Evolutionary conservation across 805 yeast genomes (phyloP), one percentile per base, ranked within the genome.

Genomic region (Yarrowia alimentaria): DNA sequence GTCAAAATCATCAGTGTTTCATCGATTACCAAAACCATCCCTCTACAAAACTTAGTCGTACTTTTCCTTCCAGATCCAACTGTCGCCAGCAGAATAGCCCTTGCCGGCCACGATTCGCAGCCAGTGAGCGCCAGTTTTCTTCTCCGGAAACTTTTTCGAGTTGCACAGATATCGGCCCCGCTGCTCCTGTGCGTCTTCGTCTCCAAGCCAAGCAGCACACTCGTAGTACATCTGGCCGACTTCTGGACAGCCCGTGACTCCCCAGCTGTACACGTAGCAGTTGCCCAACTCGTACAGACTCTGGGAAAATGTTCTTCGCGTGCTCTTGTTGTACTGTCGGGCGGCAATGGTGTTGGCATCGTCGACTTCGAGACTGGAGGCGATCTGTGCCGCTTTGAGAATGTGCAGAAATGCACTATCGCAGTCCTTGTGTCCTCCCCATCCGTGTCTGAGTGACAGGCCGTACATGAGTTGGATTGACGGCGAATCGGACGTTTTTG

Each of bases 51-150:
- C n/a, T n/a, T 18, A 6, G n/a, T 43, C 37, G 7, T 43, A 43
- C 37, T 43, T 43, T 3, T 43, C 50, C 18, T 43, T 43, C 50
- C 50, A 43, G 6, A 43, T 30, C 50, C 50, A 43, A 43, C 50
- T 43, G 10, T 43, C 50, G 6, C 50, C 50, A 0, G 50, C 50
- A 1, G 50, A 43, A 22, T 43, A 37, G 4, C 47, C 47, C 17
- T 21, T 30, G n/a, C 21, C 29, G 3, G 37, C 50, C 13, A 43
- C 37, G n/a, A n/a, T n/a, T 30, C 50, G 10, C 29, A 43, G 21
- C 50, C 50, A 43, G 22, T 43, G 20, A 2, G 50, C 50, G 3
- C 37, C 50, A 3, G 21, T 5, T 11, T 43, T 43, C 30, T 43
- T 43, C 6, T 43, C 50, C 11, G 21, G 29, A 6, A 43, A 43